These are phyloP conservation scores for Abrus precatorius DNA, from an alignment of 306 rosid species.

Conservation along the genomic window DNA sequence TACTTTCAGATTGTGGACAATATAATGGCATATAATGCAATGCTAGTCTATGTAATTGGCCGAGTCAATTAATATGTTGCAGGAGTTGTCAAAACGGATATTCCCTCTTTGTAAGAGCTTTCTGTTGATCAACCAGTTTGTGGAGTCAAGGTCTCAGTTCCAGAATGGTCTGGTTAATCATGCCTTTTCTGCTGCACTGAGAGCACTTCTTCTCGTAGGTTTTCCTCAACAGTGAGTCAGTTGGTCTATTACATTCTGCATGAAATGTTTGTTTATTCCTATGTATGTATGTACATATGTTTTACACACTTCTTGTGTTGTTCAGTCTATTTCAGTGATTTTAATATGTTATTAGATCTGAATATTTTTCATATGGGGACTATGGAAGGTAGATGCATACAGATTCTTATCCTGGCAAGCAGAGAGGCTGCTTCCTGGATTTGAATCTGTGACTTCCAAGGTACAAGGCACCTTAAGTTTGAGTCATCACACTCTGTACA, in stretches of 20 bases:
- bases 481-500: neutral
- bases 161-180: slow-evolving; percentile 94
- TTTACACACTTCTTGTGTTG: slow-evolving; percentile 6
- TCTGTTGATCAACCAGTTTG: slow-evolving; percentile 80
- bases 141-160: slow-evolving; percentile 92
- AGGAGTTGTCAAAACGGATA: slow-evolving; percentile 91
- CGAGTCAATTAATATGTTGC: slow-evolving; percentile 51
- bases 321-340: neutral
- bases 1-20: slow-evolving; percentile 25
- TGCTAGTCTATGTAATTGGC: slow-evolving; percentile 18
- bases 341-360: neutral
- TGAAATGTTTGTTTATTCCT: slow-evolving; percentile 37
- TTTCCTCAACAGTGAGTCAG: slow-evolving; percentile 52
- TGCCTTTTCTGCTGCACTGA: slow-evolving; percentile 95
- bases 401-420: neutral
- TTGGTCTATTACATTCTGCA: slow-evolving; percentile 39
- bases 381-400: neutral
- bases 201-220: slow-evolving; percentile 93
- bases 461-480: no score
- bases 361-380: slow-evolving; percentile 13
- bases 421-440: neutral
- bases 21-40: slow-evolving; percentile 20
- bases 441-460: neutral
- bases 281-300: slow-evolving; percentile 1
- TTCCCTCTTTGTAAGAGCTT: slow-evolving; percentile 91